Evolutionary conservation across 306 rosid species (phyloP), one percentile per base, ranked within the genome.

Genomic region (Castanea mollissima): DNA sequence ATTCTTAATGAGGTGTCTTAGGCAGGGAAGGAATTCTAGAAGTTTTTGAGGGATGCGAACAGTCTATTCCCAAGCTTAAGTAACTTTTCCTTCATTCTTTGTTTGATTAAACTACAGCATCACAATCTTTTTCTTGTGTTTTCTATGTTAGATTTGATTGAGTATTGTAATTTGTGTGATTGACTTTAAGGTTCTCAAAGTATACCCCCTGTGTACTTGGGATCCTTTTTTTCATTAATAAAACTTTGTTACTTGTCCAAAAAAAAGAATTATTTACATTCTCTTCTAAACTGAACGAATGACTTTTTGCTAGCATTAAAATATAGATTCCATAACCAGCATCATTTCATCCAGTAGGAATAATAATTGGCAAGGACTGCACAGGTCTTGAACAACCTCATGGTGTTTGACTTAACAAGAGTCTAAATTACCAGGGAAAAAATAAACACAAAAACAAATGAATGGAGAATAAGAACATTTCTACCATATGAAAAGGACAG

Each of bases 401-500:
- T 49, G 41, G 23, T 44, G 38, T 63, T 59, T 21, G 34, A 27
- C 46, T 56, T 5, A 11, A 35, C 29, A 58, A 41, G 9, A 35
- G 64, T 19, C 19, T 14, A 20, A 56, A 27, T 27, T 75, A 7
- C 9, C 13, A 72, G 20, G 35, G 31, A 57, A 9, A 18, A 12
- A 7, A n/a, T 1, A 25, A 41, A 27, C 46, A 41, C 12, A 41
- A 41, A 11, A 79, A 73, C 64, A 73, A 82, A 49, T 46, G 51
- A 71, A 69, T 23, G 55, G 32, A 62, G 69, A 56, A 60, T 44
- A 32, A 76, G 62, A 69, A 23, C 46, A 68, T 69, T 58, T 13
- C 16, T 85, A 89, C 95, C 95, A 91, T 67, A 91, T 91, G 78
- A 91, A 91, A 79, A 91, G 87, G 52, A 91, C 95, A 14, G 95